Evolutionary conservation across 2,329 filamentous ascomycete genomes (phyloP).

Genomic region (Diaporthe sp.): DNA sequence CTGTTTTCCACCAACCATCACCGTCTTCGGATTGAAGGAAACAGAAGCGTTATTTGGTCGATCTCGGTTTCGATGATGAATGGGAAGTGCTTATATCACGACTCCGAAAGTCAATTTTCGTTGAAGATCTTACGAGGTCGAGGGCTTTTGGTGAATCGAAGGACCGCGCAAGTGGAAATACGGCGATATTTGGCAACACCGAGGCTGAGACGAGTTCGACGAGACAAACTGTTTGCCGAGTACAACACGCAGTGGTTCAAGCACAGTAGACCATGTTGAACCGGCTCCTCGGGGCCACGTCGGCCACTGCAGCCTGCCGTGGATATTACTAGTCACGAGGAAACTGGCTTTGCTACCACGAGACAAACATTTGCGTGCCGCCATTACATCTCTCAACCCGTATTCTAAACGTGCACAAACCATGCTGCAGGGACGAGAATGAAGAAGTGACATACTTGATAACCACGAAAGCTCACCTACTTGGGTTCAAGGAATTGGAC

Average conservation of each 20-base stretch:
- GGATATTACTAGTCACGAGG: no score
- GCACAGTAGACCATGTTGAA: background rate
- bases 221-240: background rate
- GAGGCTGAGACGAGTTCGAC: background rate
- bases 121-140: background rate
- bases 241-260: background rate
- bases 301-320: background rate
- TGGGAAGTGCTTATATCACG: background rate
- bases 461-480: background rate
- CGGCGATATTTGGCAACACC: no score
- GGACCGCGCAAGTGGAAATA: background rate
- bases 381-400: background rate
- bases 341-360: background rate
- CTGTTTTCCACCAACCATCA: background rate
- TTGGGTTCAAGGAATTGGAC: background rate
- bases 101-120: background rate
- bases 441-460: background rate
- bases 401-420: no score
- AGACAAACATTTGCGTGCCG: background rate
- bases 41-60: background rate
- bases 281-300: background rate
- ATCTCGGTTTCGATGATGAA: background rate
- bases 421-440: fast-evolving
- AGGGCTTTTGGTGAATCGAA: background rate
- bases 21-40: background rate